Conservation (phyloP, 164 flowering plant species). For the Dillenia turbinata region DNA sequence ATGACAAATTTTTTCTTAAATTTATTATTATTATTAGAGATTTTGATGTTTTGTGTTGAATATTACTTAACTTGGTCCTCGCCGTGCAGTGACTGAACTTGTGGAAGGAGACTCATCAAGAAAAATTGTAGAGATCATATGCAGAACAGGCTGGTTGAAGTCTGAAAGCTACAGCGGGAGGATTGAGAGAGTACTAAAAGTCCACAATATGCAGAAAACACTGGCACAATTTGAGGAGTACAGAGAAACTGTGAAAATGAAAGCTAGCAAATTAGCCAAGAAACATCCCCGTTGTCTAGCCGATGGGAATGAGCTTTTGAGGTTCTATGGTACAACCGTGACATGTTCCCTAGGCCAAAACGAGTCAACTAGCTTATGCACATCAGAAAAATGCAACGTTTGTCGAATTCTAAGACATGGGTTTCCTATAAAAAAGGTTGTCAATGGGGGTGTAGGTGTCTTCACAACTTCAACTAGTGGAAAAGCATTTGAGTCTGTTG, state of each 20-base stretch:
- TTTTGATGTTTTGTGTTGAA: too few relatives aligned
- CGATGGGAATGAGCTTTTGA: slow-evolving; percentile 68
- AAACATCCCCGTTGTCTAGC: slow-evolving; percentile 78
- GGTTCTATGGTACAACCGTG: slow-evolving; percentile 60
- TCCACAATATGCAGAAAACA: slow-evolving; percentile 66
- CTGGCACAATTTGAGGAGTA: slow-evolving; percentile 64
- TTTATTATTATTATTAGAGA: too few relatives aligned
- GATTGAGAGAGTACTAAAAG: slow-evolving; percentile 60
- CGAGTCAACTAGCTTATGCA: slow-evolving; percentile 48
- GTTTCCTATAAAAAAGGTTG: slow-evolving; percentile 44
- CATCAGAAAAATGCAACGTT: slow-evolving; percentile 44
- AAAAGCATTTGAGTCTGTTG: slow-evolving; percentile 58
- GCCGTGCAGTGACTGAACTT: slow-evolving; percentile 53
- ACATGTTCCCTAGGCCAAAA: slow-evolving; percentile 54
- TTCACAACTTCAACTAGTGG: slow-evolving; percentile 75
- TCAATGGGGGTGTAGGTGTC: slow-evolving; percentile 53
- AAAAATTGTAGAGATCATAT: slow-evolving; percentile 66
- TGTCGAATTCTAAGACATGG: slow-evolving; percentile 57
- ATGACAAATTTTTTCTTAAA: too few relatives aligned
- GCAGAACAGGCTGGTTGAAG: slow-evolving; percentile 58
- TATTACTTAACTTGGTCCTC: too few relatives aligned
- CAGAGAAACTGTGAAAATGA: slow-evolving; percentile 57
- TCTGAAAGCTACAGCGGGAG: slow-evolving; percentile 45
- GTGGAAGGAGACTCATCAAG: slow-evolving; percentile 69
- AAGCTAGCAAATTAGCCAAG: slow-evolving; percentile 64